Evolutionary conservation across 2,329 filamentous ascomycete genomes (phyloP).

Genomic region (Furcasterigmium furcatum): DNA sequence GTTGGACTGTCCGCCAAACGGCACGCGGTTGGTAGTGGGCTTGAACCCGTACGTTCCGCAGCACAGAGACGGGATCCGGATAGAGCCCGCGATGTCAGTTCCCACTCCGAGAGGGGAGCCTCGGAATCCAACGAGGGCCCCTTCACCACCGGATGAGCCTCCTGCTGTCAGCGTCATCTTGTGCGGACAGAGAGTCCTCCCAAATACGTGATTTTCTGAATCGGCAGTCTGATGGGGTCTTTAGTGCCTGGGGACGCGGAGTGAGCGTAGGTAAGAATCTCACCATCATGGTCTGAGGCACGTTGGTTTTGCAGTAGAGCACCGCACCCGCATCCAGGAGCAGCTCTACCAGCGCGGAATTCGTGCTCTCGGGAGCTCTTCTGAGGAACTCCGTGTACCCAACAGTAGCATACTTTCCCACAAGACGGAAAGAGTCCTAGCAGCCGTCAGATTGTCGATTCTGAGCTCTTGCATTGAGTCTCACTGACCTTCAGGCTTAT

Average conservation of each 20-base stretch:
- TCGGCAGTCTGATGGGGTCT: slow-evolving; percentile 50
- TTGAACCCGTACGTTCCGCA: slow-evolving; percentile 39
- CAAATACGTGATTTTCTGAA: slow-evolving; percentile 46
- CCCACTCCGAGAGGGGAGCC: slow-evolving; percentile 38
- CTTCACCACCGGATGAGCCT: slow-evolving; percentile 60
- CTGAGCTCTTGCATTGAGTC: too few species aligned
- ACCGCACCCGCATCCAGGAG: slow-evolving; percentile 60
- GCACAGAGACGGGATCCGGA: slow-evolving; percentile 39
- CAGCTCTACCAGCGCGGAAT: slow-evolving; percentile 52
- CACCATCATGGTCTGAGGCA: slow-evolving; percentile 55
- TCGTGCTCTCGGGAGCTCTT: slow-evolving; percentile 49
- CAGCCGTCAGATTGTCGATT: slow-evolving; percentile 30
- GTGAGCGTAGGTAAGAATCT: neutral
- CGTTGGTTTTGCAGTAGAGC: slow-evolving; percentile 68
- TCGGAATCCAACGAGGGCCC: slow-evolving; percentile 33
- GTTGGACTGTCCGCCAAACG: slow-evolving; percentile 12
- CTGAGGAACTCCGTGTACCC: slow-evolving; percentile 53
- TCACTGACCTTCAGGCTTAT: slow-evolving; percentile 28
- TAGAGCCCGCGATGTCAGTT: slow-evolving; percentile 38
- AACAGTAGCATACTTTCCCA: slow-evolving; percentile 46
- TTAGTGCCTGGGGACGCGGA: neutral
- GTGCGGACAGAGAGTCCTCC: slow-evolving; percentile 55
- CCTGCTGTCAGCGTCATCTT: slow-evolving; percentile 59
- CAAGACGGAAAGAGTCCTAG: slow-evolving; percentile 59
- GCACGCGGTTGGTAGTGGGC: slow-evolving; percentile 28